Conservation (phyloP, 768 basidiomycete genomes). For the Peribolospora kevripleyi region DNA sequence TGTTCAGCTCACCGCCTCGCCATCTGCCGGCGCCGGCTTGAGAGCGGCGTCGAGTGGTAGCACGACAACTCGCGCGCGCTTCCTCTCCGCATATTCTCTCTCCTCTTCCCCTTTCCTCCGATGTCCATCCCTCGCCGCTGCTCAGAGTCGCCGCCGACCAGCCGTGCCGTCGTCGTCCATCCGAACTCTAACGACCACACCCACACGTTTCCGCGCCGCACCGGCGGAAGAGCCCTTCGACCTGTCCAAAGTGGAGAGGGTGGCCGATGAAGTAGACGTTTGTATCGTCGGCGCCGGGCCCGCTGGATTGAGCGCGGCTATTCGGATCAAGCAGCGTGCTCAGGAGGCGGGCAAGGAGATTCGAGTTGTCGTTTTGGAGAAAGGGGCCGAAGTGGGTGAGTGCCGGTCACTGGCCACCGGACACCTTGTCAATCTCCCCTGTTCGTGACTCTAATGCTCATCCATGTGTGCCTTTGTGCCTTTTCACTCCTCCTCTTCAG, state of each 20-base stretch:
- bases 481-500: slow-evolving; percentile 21
- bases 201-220: neutral
- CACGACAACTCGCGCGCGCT: too few relatives aligned
- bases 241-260: slow-evolving; percentile 37
- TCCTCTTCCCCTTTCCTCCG: neutral
- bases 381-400: slow-evolving; percentile 75
- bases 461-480: neutral
- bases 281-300: slow-evolving; percentile 94
- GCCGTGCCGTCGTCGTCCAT: too few relatives aligned
- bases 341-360: slow-evolving; percentile 46
- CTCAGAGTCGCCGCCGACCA: neutral
- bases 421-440: neutral
- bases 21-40: too few relatives aligned
- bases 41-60: too few relatives aligned
- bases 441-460: neutral
- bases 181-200: neutral
- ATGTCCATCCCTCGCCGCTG: neutral
- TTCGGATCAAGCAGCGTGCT: slow-evolving; percentile 79
- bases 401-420: slow-evolving; percentile 7
- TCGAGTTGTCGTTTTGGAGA: slow-evolving; percentile 82
- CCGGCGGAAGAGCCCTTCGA: slow-evolving; percentile 24
- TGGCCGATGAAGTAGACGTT: slow-evolving; percentile 81
- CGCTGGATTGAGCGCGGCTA: slow-evolving; percentile 85
- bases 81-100: neutral
- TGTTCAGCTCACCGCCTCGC: too few relatives aligned